Base-by-base conservation (phyloP, 2,329 filamentous ascomycete species). In the Gliomastix tumulicola region DNA sequence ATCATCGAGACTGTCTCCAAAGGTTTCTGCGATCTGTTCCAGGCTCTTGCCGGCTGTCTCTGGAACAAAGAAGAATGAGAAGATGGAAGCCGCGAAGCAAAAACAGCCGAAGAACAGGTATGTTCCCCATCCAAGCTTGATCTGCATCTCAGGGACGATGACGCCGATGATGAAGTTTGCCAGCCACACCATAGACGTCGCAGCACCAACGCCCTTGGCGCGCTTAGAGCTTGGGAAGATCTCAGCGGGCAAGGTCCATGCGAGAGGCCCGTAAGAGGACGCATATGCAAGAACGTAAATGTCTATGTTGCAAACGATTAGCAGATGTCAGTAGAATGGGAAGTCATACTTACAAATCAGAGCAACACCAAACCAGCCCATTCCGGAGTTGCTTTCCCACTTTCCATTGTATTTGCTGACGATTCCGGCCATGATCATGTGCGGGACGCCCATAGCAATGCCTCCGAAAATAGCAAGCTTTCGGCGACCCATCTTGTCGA, bases 171-270 rank as follows among this genome's bases (percentile, higher is more conserved):
- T 70, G 43, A 82, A 81, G 51, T 82, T 80, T 50, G 71, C 76
- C 3, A 80, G 48, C 63, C 78, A 83, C 13, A 13, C 11, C 25
- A 28, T 28, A 16, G 25, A 13, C 4, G 16, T 16, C 11, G 25
- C 13, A 9, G 25, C 25, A 28, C 76, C 73, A 4, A 79, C 73
- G 19, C 79, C 79, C 50, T 84, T 82, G 3, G 78, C 76, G 8
- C 79, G 64, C 2, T 80, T 60, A 4, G 70, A 73, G 1, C 67
- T 68, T 0, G 79, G 74, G 50, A 82, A 84, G 9, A 83, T 73
- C 47, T 84, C 79, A 7, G 65, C 50, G 0, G 69, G 53, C 44
- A 70, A 53, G 4, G 58, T 63, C 68, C 63, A 72, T 2, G 59
- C 63, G 0, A 74, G 62, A 3, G 69, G 69, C 0, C 69, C 72